Conservation (phyloP, 2,329 filamentous ascomycete genomes). For the Fusarium abutilonis region DNA sequence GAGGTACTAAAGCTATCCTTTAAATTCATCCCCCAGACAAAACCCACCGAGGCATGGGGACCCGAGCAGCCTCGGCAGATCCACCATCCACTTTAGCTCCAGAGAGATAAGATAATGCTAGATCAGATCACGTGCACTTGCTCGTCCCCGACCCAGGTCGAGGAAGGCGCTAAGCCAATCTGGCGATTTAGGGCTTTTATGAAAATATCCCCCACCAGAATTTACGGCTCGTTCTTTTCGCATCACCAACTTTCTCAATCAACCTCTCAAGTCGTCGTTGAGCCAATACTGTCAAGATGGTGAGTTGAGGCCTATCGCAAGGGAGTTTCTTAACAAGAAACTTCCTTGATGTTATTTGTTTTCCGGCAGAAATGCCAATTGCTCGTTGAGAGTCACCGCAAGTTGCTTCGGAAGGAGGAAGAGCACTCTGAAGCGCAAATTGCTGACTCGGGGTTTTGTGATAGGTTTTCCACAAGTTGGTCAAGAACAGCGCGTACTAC, state of each 20-base stretch:
- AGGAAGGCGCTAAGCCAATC: constrained; percentile 27
- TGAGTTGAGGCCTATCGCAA: constrained; percentile 64
- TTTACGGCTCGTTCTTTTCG: constrained; percentile 41
- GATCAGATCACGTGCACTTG: constrained; percentile 43
- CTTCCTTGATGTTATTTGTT: constrained; percentile 42
- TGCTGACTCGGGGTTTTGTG: constrained; percentile 87
- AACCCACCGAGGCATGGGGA: constrained; percentile 23
- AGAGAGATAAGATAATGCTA: constrained; percentile 18
- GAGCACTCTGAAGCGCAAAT: constrained; percentile 95
- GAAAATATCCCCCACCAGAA: constrained; percentile 55
- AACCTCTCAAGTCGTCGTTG: constrained; percentile 54
- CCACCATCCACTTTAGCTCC: constrained; percentile 16
- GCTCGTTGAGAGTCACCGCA: constrained; percentile 80
- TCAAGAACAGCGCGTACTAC: constrained; percentile 99
- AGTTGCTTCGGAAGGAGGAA: constrained; percentile 91
- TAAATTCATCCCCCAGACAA: constrained; percentile 8
- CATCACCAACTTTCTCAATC: constrained; percentile 50
- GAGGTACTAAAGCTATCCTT: background rate
- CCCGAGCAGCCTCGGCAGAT: constrained; percentile 43
- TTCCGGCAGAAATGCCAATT: constrained; percentile 58
- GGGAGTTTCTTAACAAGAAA: constrained; percentile 25
- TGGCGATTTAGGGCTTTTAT: constrained; percentile 51
- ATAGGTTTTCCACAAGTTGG: constrained; percentile 90
- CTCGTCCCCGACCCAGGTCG: constrained; percentile 55
- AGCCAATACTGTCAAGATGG: constrained; percentile 72